A percentile compares a stretch with the other conserved stretches of the same genome.
Evolutionary conservation across 2,329 filamentous ascomycete species (phyloP).

Genomic region (Hymenoscyphus fructigenus): DNA sequence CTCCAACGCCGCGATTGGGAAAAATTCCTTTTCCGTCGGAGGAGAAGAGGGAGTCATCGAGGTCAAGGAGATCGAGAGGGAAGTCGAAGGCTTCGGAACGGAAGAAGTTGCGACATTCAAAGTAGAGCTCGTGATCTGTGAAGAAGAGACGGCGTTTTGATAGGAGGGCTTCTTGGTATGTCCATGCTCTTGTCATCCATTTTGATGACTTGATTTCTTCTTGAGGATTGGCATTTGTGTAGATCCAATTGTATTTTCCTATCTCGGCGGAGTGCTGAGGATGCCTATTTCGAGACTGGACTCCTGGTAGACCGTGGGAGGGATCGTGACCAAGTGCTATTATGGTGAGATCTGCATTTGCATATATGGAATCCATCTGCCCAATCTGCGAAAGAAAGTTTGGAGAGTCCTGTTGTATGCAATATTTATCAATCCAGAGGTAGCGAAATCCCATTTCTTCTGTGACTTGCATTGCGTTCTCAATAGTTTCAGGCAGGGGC

Average conservation of each 20-base stretch:
- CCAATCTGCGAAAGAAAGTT: too few species aligned
- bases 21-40: too few species aligned
- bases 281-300: conserved; percentile 11
- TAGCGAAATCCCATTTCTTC: conserved; percentile 27
- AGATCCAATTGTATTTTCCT: conserved; percentile 6
- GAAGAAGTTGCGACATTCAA: background rate
- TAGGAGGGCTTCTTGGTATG: conserved; percentile 17
- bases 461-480: conserved; percentile 27
- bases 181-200: conserved; percentile 19
- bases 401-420: conserved; percentile 33
- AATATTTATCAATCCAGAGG: conserved; percentile 37
- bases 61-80: background rate
- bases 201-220: conserved; percentile 6
- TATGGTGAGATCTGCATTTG: conserved; percentile 23
- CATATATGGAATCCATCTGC: conserved; percentile 32
- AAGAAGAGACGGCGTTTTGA: conserved; percentile 9
- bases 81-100: background rate
- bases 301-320: conserved; percentile 27
- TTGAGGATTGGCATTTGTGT: background rate
- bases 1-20: background rate
- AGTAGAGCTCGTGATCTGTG: conserved; percentile 10
- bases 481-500: conserved; percentile 10
- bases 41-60: too few species aligned
- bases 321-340: conserved; percentile 22
- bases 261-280: conserved; percentile 1